phyloP scores from a whole-genome alignment of 192 early-diverging fungal genomes.

The Coemansia sp. region DNA sequence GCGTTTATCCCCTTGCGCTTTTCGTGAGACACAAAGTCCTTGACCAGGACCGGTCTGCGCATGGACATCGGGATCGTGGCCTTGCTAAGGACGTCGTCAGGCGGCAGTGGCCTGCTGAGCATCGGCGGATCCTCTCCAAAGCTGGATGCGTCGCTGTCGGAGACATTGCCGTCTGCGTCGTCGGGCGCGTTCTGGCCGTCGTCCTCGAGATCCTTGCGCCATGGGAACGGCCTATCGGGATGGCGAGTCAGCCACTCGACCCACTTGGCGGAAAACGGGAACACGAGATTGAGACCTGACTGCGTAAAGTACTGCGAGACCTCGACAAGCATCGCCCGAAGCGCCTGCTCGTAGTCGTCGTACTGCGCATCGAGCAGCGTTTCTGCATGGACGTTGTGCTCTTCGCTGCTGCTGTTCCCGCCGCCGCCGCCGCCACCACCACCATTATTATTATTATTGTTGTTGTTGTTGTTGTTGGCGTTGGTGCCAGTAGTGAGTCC shows the following conservation, averaged over 20 bases:
- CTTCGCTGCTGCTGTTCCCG: slow-evolving; percentile 14
- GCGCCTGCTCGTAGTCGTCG: slow-evolving; percentile 35
- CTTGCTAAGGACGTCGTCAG: slow-evolving; percentile 41
- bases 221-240: slow-evolving; percentile 46
- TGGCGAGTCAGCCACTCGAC: slow-evolving; percentile 47
- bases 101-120: slow-evolving; percentile 43
- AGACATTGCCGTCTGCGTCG: slow-evolving; percentile 16
- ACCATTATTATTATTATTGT: not conserved
- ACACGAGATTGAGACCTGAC: slow-evolving; percentile 43
- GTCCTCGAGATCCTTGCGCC: slow-evolving; percentile 50
- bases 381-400: slow-evolving; percentile 12
- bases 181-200: slow-evolving; percentile 15
- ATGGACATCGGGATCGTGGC: slow-evolving; percentile 51
- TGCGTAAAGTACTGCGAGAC: slow-evolving; percentile 51
- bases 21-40: slow-evolving; percentile 45
- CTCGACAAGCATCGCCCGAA: slow-evolving; percentile 39
- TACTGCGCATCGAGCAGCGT: slow-evolving; percentile 12
- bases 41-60: slow-evolving; percentile 33
- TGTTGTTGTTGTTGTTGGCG: not conserved
- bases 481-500: slow-evolving; percentile 12
- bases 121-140: slow-evolving; percentile 43
- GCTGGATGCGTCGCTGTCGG: slow-evolving; percentile 40
- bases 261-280: slow-evolving; percentile 53
- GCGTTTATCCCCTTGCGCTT: slow-evolving; percentile 51
- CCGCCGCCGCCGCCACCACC: no score